Evolutionary conservation across 2,329 filamentous ascomycete genomes (phyloP).

Genomic region (Rutstroemia sydowiana): DNA sequence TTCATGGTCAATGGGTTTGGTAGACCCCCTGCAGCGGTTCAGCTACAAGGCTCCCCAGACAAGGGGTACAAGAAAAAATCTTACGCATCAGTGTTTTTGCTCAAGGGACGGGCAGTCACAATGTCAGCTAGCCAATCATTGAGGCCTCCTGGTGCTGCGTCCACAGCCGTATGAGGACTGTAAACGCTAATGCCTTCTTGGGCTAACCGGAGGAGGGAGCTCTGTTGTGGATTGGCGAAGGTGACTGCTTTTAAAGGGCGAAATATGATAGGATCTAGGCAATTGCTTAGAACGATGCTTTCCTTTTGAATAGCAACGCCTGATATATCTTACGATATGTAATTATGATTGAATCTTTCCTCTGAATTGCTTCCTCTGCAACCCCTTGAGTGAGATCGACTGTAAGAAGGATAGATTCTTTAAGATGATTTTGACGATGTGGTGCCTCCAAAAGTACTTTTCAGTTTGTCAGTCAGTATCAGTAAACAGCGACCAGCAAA

Average conservation of each 20-base stretch:
- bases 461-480: constrained; percentile 12
- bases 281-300: constrained; percentile 1
- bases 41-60: neutral
- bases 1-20: constrained; percentile 6
- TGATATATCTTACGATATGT: constrained; percentile 64
- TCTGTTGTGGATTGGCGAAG: constrained; percentile 76
- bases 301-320: neutral
- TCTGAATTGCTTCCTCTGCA: constrained; percentile 78
- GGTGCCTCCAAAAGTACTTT: constrained; percentile 64
- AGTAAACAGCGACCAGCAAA: neutral
- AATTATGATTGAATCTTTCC: constrained; percentile 71
- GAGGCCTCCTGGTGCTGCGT: constrained; percentile 76
- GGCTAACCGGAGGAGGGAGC: constrained; percentile 72
- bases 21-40: constrained; percentile 17
- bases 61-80: neutral
- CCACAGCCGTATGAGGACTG: constrained; percentile 89
- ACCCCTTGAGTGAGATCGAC: constrained; percentile 88
- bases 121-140: constrained; percentile 93
- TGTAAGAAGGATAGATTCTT: constrained; percentile 68
- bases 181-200: constrained; percentile 91
- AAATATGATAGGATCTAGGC: constrained; percentile 89
- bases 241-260: constrained; percentile 84
- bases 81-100: constrained; percentile 5
- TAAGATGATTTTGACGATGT: constrained; percentile 48
- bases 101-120: constrained; percentile 41